Evolutionary conservation across 1,139 yeast species (phyloP), one percentile per base, ranked within the genome.

Genomic region (Magnusiomyces fungicola): DNA sequence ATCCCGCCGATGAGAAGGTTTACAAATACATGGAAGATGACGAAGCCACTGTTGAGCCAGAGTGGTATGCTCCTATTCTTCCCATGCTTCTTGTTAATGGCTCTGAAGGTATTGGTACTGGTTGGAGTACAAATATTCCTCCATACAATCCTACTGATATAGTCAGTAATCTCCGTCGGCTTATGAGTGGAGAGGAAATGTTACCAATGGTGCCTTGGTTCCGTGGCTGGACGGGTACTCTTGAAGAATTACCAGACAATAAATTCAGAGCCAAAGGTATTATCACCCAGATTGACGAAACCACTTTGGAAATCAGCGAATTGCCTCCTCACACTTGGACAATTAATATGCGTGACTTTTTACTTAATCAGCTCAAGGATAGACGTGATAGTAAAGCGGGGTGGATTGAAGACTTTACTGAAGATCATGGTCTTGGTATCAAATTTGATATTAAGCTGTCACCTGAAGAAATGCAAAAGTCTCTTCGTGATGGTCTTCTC

Each of bases 101-200:
- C 51, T 76, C 94, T 9, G 98, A 94, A 69, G 99, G 99, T 70
- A 94, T 94, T 66, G 99, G 99, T 57, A 90, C 98, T 46, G 99
- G 98, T 59, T 94, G 98, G 97, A 87, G 96, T 54, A 89, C 98
- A 1, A 81, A 79, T 55, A 84, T 94, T 56, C 99, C 98, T 1
- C 80, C 86, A 42, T 92, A 78, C 67, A 89, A 92, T 63, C 99
- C 99, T 0, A 62, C 67, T 24, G 98, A 92, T 63, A 73, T 94
- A 54, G 89, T 88, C 25, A 71, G 68, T 2, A 92, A 94, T 60
- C 70, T 94, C 36, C 77, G 79, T 51, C 77, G 78, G 42, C 64
- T 92, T 59, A 82, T 94, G 90, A 73, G 74, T 29, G 86, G 81
- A 10, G 85, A 87, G 58, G 84, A 80, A 39, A 66, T 81, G 65